Percentiles rank a stretch among this genome's conserved stretches.
Conservation (phyloP, 2,329 filamentous ascomycete genomes). For the Hymenoscyphus salicellus region DNA sequence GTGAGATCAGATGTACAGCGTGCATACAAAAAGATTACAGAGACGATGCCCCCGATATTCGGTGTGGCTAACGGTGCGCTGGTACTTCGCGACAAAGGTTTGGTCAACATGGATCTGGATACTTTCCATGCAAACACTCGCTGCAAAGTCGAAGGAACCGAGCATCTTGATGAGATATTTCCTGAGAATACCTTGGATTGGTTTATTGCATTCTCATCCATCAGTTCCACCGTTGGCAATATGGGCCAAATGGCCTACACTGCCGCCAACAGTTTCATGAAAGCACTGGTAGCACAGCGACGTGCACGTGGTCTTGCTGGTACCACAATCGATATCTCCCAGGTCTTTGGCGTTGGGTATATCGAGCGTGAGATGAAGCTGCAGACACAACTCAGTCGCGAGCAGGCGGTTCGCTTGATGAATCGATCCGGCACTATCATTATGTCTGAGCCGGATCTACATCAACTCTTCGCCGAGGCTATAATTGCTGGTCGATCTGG, state of each 20-base stretch:
- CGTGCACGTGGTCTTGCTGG: conserved; percentile 42
- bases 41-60: conserved; percentile 39
- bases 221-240: conserved; percentile 36
- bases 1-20: conserved; percentile 34
- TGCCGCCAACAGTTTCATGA: conserved; percentile 45
- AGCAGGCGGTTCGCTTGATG: too few relatives aligned
- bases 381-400: background rate
- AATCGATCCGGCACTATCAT: background rate
- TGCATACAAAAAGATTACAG: conserved; percentile 55
- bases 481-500: background rate
- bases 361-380: conserved; percentile 24
- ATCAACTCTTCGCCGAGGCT: conserved; percentile 8
- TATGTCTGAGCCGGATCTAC: background rate
- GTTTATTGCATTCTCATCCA: conserved; percentile 41
- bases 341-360: conserved; percentile 44
- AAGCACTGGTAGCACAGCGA: conserved; percentile 42
- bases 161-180: conserved; percentile 37
- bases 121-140: conserved; percentile 27
- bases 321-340: conserved; percentile 51
- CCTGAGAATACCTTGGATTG: conserved; percentile 38
- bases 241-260: conserved; percentile 38
- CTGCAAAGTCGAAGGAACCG: conserved; percentile 39
- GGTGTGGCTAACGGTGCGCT: conserved; percentile 42
- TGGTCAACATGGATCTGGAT: conserved; percentile 34
- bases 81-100: conserved; percentile 40